These are phyloP conservation scores for Candida labiduridarum DNA, from an alignment of 1,139 yeast genomes.

Conservation along the genomic window DNA sequence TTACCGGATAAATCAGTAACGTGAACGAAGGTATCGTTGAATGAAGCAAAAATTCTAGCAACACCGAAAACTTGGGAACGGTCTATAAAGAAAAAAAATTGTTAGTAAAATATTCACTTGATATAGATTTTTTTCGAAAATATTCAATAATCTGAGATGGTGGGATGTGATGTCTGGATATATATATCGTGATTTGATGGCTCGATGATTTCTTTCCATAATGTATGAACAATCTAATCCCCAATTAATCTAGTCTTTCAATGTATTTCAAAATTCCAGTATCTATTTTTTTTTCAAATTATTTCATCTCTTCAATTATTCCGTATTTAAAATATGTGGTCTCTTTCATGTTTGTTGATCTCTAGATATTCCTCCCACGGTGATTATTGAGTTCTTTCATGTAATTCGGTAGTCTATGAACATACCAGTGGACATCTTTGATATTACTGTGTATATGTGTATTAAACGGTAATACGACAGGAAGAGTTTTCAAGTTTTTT, in stretches of 20 bases:
- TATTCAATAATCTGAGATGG: not conserved
- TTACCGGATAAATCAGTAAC: constrained; percentile 99
- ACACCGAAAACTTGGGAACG: constrained; percentile 94
- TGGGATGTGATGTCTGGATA: not conserved
- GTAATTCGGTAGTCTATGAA: constrained; percentile 9
- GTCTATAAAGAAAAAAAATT: constrained; percentile 9
- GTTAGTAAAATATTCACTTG: constrained; percentile 10
- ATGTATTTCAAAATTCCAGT: too few relatives aligned
- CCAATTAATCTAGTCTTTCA: not conserved
- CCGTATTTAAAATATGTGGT: not conserved
- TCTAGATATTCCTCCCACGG: not conserved
- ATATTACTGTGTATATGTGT: constrained; percentile 13
- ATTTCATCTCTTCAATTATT: not conserved
- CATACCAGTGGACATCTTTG: constrained; percentile 40
- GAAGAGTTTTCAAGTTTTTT: constrained; percentile 9
- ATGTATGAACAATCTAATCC: not conserved
- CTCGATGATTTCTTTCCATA: not conserved
- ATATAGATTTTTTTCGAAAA: not conserved
- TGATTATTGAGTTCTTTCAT: not conserved
- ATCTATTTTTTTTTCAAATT: not conserved
- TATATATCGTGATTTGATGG: not conserved
- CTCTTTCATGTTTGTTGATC: not conserved
- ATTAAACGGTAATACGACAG: constrained; percentile 3
- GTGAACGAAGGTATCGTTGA: constrained; percentile 99
- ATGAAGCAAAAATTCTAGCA: constrained; percentile 99